Evolutionary conservation across 176 grass and related monocot species (phyloP).

Genomic region (Oryza brachyantha): DNA sequence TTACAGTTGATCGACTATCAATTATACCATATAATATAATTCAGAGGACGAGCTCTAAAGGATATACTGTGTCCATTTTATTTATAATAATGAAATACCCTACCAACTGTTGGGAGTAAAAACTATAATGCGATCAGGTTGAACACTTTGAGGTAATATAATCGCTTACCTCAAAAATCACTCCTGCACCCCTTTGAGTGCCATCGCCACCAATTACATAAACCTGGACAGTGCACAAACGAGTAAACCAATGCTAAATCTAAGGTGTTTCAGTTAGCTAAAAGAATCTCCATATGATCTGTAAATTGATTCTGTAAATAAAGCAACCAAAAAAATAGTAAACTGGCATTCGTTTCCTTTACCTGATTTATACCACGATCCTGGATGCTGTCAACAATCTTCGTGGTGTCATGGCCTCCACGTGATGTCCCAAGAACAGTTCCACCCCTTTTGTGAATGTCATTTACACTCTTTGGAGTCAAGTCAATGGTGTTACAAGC

Average conservation of each 20-base stretch:
- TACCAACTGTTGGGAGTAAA: background rate
- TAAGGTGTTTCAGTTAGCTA: conserved; percentile 1
- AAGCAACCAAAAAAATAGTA: background rate
- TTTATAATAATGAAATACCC: background rate
- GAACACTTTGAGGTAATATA: background rate
- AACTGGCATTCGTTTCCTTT: background rate
- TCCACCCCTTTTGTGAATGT: conserved; percentile 94
- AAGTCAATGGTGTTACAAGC: conserved; percentile 74
- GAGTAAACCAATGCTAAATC: background rate
- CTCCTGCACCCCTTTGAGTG: conserved; percentile 84
- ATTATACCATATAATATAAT: conserved; percentile 8
- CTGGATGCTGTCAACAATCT: conserved; percentile 95
- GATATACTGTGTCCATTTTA: background rate
- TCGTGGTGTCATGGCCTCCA: conserved; percentile 88
- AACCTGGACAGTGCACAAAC: conserved; percentile 44
- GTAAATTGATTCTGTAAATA: background rate
- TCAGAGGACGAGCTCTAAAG: background rate
- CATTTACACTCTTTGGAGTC: conserved; percentile 73
- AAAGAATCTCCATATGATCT: background rate
- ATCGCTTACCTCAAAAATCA: conserved; percentile 81
- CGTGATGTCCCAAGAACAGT: conserved; percentile 87
- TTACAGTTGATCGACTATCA: conserved; percentile 1
- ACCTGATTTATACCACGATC: conserved; percentile 97
- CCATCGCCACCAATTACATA: conserved; percentile 98
- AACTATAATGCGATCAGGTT: background rate